Evolutionary conservation across 495 filamentous ascomycete genomes (phyloP), one percentile per base, ranked within the genome.

Genomic region (Podospora pseudopauciseta): DNA sequence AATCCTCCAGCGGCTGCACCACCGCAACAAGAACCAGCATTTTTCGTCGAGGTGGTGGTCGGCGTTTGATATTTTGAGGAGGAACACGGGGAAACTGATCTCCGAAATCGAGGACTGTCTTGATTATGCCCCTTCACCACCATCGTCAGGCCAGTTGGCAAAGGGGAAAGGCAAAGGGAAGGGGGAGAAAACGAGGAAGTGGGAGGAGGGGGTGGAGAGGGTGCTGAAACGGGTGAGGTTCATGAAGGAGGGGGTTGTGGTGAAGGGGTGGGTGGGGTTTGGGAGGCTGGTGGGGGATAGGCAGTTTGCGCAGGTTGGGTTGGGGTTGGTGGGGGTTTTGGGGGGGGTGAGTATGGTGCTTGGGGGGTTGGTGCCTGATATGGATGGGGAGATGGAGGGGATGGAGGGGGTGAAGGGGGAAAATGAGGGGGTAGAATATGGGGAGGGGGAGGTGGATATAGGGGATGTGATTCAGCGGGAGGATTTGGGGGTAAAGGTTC

Each of bases 11-110:
- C 79, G 91, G 71, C 80, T 92, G 60, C 86, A 86, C 72, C 90
- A 92, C 76, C 90, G 91, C 74, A 93, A 94, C 79, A 89, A 88
- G 71, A 94, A 94, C 77, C 92, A 95, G 77, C 91, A 94, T 75
- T 86, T 85, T 53, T 79, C 80, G 53, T 79, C 87, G 3, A 87
- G 85, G 70, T 95, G 92, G 92, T 95, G 89, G 86, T 86, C 86
- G 73, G 82, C 84, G 77, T 80, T 93, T 58, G 85, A 86, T 49
- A 84, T 87, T 68, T 78, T 95, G 58, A 85, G 88, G 56, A 90
- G 91, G 15, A 83, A 83, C 66, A 70, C 90, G 19, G 74, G 76
- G 44, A 86, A 85, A 71, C 74, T 93, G 5, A 70, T 83, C 6
- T 68, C 64, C 6, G 39, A 49, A 11, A 49, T 49, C 2, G 39